Evolutionary conservation across 2,329 filamentous ascomycete species (phyloP).

Genomic region (Aspergillus bombycis): DNA sequence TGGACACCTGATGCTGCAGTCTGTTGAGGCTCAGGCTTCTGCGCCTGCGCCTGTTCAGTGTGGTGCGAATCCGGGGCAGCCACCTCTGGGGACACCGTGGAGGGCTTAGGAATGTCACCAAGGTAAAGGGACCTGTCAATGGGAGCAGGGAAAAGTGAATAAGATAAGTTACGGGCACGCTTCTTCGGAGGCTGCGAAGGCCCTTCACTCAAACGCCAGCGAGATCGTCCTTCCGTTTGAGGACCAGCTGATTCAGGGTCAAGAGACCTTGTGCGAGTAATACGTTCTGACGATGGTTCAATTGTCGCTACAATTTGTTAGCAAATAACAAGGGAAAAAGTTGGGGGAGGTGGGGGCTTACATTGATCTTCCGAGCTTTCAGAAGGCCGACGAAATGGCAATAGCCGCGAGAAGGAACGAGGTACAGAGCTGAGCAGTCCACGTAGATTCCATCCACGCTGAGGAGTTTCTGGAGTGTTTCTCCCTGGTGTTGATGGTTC

Average conservation of each 20-base stretch:
- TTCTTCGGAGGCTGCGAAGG: slow-evolving; percentile 18
- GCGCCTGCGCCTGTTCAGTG: neutral
- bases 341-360: slow-evolving; percentile 14
- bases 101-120: slow-evolving; percentile 19
- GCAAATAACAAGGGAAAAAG: neutral
- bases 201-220: slow-evolving; percentile 19
- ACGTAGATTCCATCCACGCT: slow-evolving; percentile 33
- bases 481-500: slow-evolving; percentile 23
- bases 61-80: neutral
- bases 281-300: slow-evolving; percentile 23
- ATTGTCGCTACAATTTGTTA: slow-evolving; percentile 16
- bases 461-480: slow-evolving; percentile 19
- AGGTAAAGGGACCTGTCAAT: slow-evolving; percentile 28
- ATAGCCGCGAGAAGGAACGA: slow-evolving; percentile 31
- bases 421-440: slow-evolving; percentile 35
- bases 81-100: slow-evolving; percentile 5
- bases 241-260: slow-evolving; percentile 7
- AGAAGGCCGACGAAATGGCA: slow-evolving; percentile 26
- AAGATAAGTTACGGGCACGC: slow-evolving; percentile 25
- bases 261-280: slow-evolving; percentile 14
- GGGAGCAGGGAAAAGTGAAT: slow-evolving; percentile 32
- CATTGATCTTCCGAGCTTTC: slow-evolving; percentile 17
- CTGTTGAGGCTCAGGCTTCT: slow-evolving; percentile 7
- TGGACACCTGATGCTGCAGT: neutral
- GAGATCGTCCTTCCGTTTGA: slow-evolving; percentile 12